Evolutionary conservation across 108 stramenopile genomes (phyloP).

Genomic region (Nannochloropsis gaditana): DNA sequence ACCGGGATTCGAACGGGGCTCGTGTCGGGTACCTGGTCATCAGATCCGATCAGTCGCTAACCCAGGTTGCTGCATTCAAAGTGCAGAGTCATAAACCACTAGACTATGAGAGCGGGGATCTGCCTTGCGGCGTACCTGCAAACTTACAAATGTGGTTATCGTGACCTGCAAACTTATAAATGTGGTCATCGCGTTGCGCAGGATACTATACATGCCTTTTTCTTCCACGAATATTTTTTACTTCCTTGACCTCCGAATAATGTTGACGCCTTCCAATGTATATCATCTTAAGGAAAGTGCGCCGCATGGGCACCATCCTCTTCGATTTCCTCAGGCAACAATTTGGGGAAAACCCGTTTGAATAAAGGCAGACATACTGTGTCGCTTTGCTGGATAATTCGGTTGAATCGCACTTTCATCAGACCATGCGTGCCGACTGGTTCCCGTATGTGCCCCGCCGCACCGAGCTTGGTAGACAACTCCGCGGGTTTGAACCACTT

Average conservation of each 20-base stretch:
- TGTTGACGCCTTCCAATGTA: background rate
- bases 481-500: constrained; percentile 96
- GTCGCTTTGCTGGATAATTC: constrained; percentile 93
- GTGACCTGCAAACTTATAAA: too few species aligned
- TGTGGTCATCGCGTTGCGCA: too few species aligned
- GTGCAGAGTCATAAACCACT: constrained; percentile 20
- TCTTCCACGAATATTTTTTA: background rate
- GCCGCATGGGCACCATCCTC: background rate
- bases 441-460: constrained; percentile 86
- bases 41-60: background rate
- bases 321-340: constrained; percentile 55
- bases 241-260: background rate
- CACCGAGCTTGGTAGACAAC: constrained; percentile 88
- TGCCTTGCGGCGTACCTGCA: background rate
- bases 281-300: background rate
- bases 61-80: constrained; percentile 20
- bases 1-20: constrained; percentile 16
- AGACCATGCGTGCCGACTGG: constrained; percentile 97
- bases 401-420: constrained; percentile 96
- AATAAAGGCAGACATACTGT: constrained; percentile 92
- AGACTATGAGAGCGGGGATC: background rate
- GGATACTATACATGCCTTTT: background rate
- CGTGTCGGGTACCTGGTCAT: background rate
- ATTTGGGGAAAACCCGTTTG: constrained; percentile 96
- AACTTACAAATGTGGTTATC: background rate